Percentiles rank a stretch among this genome's conserved stretches.
Conservation (phyloP, 108 stramenopile genomes). For the Hondaea fermentalgiana region DNA sequence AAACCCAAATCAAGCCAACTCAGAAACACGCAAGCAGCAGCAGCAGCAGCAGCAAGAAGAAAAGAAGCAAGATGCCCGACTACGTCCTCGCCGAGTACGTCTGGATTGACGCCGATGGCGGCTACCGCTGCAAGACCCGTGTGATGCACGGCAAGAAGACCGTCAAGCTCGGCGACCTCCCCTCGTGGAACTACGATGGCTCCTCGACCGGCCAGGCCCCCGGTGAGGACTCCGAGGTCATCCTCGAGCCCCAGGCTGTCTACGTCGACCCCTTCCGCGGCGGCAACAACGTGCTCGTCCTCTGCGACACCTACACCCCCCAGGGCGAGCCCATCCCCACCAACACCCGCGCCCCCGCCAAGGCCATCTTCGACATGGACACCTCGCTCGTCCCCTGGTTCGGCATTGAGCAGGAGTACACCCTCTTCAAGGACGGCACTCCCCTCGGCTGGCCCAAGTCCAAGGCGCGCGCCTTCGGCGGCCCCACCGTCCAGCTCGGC, state of each 20-base stretch:
- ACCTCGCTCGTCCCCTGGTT: conserved; percentile 46
- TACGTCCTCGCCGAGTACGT: conserved; percentile 73
- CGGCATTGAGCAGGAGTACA: conserved; percentile 96
- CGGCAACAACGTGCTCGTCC: conserved; percentile 76
- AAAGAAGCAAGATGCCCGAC: neutral
- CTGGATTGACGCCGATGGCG: conserved; percentile 67
- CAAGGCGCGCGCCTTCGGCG: neutral
- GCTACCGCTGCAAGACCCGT: conserved; percentile 10
- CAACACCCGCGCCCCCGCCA: conserved; percentile 65
- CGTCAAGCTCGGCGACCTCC: conserved; percentile 49
- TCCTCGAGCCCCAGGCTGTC: conserved; percentile 65
- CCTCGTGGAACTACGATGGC: conserved; percentile 94
- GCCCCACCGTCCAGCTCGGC: conserved; percentile 49
- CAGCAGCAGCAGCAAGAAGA: neutral
- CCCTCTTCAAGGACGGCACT: conserved; percentile 82
- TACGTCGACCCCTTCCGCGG: conserved; percentile 90
- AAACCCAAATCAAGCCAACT: no score
- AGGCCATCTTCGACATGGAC: conserved; percentile 63
- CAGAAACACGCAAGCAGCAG: neutral
- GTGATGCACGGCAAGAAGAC: neutral
- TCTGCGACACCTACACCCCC: conserved; percentile 90
- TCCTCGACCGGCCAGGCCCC: conserved; percentile 87
- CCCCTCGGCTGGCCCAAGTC: conserved; percentile 84
- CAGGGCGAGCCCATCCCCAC: conserved; percentile 69
- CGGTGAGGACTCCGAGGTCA: conserved; percentile 72